Conservation (phyloP, 2,329 filamentous ascomycete species). For the Boeremia exigua region DNA sequence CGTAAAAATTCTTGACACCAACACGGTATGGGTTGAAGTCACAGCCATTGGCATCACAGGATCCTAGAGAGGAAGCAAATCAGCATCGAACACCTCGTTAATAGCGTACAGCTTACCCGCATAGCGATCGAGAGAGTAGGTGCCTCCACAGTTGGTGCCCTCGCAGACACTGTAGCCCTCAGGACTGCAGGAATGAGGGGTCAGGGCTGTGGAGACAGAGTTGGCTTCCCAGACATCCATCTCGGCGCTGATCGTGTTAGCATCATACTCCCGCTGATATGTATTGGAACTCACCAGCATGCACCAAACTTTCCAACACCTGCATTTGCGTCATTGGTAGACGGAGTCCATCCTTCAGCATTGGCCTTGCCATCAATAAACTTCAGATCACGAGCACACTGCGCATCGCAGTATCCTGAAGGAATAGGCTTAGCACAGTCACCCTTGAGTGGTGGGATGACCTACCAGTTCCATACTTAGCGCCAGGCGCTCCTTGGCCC, state of each 20-base stretch:
- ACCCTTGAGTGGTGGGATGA: conserved; percentile 16
- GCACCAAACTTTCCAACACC: conserved; percentile 62
- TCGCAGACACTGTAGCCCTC: conserved; percentile 60
- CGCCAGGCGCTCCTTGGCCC: conserved; percentile 55
- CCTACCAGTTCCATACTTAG: conserved; percentile 61
- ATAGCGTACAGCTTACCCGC: conserved; percentile 21
- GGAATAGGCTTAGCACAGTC: neutral
- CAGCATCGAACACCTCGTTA: neutral
- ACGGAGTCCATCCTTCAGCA: conserved; percentile 60
- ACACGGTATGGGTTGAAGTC: conserved; percentile 67
- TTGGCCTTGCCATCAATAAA: conserved; percentile 62
- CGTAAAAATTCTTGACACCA: conserved; percentile 68
- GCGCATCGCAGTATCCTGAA: conserved; percentile 48
- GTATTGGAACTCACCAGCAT: conserved; percentile 56
- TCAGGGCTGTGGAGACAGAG: conserved; percentile 66
- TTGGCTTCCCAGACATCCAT: conserved; percentile 73
- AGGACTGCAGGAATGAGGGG: conserved; percentile 67
- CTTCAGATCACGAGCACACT: conserved; percentile 55
- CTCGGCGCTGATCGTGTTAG: conserved; percentile 50
- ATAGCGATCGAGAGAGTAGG: conserved; percentile 63
- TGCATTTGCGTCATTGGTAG: conserved; percentile 59
- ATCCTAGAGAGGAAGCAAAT: conserved; percentile 44
- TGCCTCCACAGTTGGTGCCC: conserved; percentile 52
- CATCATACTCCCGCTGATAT: conserved; percentile 13
- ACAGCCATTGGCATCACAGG: conserved; percentile 71